Base-by-base conservation (phyloP, 1,284 basidiomycete species). In the Psilocybe mexicana region DNA sequence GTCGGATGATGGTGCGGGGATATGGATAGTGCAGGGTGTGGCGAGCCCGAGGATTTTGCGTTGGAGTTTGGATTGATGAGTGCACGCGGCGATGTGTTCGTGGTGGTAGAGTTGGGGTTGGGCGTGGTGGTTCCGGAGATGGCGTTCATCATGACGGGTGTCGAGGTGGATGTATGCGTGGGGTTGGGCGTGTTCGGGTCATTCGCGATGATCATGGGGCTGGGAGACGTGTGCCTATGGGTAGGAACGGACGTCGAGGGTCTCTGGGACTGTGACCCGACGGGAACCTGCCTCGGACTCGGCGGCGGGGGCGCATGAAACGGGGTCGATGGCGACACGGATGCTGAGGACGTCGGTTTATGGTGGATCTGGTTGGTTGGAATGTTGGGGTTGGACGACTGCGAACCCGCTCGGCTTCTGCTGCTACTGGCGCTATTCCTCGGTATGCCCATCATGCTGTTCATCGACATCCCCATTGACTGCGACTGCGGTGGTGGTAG, bases 281-380 rank as follows among this genome's bases (percentile, higher is more conserved):
- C 18, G 18, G 18, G 18, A 5, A 26, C 24, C 38, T 48, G 54
- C 38, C 38, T 38, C 25, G 45, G 36, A 38, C 30, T 18, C 2
- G 53, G 36, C 33, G 47, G 47, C 18, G 53, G 52, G 11, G 58
- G 54, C n/a, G 47, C 51, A 43, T 59, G 58, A 49, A 59, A 59
- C 14, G 57, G 52, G n/a, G 52, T 51, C 11, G 53, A 46, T 2
- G 57, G 57, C 46, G 44, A 35, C 2, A 25, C 23, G 23, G 38
- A 40, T 2, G 54, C 47, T 12, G 54, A 33, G 5, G 30, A 33
- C 30, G 30, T 6, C 5, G 30, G 26, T 0, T 35, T 35, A n/a
- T 50, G 48, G 36, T 36, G 5, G 43, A 7, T 40, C 42, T 30
- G 8, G 18, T 40, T 12, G 11, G 3, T 23, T 24, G 11, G 25